Base-by-base conservation (phyloP, 257 asterid genomes). In the Jacaranda mimosifolia region DNA sequence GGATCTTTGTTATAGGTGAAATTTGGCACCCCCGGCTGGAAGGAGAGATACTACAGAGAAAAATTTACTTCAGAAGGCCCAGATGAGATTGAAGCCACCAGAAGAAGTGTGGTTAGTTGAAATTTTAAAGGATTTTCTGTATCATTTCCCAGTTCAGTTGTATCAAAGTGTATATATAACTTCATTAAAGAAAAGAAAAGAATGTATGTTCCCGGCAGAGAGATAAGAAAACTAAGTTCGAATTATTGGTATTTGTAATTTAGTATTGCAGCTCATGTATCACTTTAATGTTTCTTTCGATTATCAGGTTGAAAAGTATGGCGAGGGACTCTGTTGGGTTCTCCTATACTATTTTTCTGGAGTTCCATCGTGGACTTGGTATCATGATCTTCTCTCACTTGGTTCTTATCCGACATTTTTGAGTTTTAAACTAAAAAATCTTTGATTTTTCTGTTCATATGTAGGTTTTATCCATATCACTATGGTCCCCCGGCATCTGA, bases 361-460 rank as follows among this genome's bases (percentile, higher is more conserved):
- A 39, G 92, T 91, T 75, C 89, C 92, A 4, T 88, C 95, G 0
- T 91, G 93, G 93, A 85, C 77, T 0, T 91, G 95, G 97, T 91
- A 75, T 75, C n/a, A 63, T 53, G 32, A 26, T 26, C 38, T 56
- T 74, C 43, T 49, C 14, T 12, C 8, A 3, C 11, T 13, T 42
- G 2, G 43, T 76, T 48, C 32, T 3, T 5, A 6, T 62, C 32
- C 17, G 21, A 19, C 43, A 75, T 46, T 35, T 40, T 35, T 56
- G 45, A 51, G 63, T 72, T 9, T 18, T 63, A 13, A 48, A 74
- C 1, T 10, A 46, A 12, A n/a, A 10, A 10, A 3, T 42, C 6
- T 32, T 19, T 56, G 21, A 26, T 26, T 26, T 26, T 26, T 26
- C 10, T 7, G 0, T 19, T 76, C 26, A 68, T 57, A 53, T 55